Evolutionary conservation across 2,329 filamentous ascomycete genomes (phyloP).

Genomic region (Colletotrichum echinochloae): DNA sequence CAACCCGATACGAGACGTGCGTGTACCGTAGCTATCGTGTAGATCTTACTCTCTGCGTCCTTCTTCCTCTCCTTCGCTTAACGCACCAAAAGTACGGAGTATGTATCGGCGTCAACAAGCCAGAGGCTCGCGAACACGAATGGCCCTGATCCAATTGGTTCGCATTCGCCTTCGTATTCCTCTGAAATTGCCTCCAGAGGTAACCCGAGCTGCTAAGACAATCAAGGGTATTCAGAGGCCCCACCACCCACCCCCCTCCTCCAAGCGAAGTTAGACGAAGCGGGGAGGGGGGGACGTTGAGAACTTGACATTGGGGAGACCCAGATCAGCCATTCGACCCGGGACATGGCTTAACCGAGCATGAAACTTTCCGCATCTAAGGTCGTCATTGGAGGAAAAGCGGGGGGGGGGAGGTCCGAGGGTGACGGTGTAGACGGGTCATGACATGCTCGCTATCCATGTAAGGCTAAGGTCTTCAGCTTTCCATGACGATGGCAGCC

Average conservation of each 20-base stretch:
- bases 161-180: not conserved
- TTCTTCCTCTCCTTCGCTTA: not conserved
- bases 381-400: not conserved
- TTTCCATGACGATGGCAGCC: not conserved
- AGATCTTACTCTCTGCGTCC: not conserved
- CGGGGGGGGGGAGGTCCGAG: not conserved
- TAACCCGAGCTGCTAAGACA: too few species aligned
- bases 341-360: too few species aligned
- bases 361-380: not conserved
- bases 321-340: constrained; percentile 11
- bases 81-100: not conserved
- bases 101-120: not conserved
- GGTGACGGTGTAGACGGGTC: not conserved
- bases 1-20: too few species aligned
- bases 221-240: too few species aligned
- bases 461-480: too few species aligned
- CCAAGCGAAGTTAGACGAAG: too few species aligned
- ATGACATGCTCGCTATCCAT: not conserved
- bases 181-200: too few species aligned
- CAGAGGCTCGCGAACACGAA: not conserved
- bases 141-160: not conserved
- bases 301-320: not conserved
- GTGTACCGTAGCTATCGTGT: too few species aligned
- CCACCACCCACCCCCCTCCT: too few species aligned
- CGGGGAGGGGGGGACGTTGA: too few species aligned